Evolutionary conservation across 2,329 filamentous ascomycete genomes (phyloP), one percentile per base, ranked within the genome.

Genomic region (Esteya vermicola): DNA sequence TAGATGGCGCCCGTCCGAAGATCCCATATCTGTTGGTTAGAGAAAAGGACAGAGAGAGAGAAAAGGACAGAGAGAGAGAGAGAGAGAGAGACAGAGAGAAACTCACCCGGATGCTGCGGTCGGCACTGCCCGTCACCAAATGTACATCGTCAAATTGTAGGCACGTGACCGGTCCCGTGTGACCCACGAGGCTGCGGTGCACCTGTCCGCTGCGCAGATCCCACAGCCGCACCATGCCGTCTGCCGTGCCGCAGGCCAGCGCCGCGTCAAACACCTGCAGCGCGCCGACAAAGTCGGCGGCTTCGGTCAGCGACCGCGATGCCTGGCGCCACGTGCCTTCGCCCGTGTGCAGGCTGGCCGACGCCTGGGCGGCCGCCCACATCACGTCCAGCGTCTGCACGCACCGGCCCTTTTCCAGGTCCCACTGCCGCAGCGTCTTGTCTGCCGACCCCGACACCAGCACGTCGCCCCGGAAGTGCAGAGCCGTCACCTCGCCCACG

Each of bases 381-480:
- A 98, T 82, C 7, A 98, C 89, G 59, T 98, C 91, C 36, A 98
- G 67, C 3, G 91, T 98, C 61, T 98, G 91, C 40, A 98, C 84
- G 58, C 91, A 96, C 36, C 91, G 81, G n/a, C 91, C 91, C 57
- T 88, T 95, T 52, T 89, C 84, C 37, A 98, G 70, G 64, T 98
- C 91, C 91, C 91, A 98, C 58, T 98, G 91, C 33, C 91, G 79
- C 41, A 98, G 67, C 1, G 91, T 98, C 68, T 98, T 98, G 63
- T 98, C 91, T 1, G 91, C 82, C 8, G 89, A 96, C 12, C 91
- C 91, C 2, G 91, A 98, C 25, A 98, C 86, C 14, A 98, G 71
- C 0, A 85, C 86, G 49, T 94, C 80, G 41, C 84, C 84, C 44
- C 78, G 74, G 62, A 98, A 93, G 60, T 96, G 81, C 20, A 98